Evolutionary conservation across 192 early-diverging fungal species (phyloP), one percentile per base, ranked within the genome.

Genomic region (Coemansia sp.): DNA sequence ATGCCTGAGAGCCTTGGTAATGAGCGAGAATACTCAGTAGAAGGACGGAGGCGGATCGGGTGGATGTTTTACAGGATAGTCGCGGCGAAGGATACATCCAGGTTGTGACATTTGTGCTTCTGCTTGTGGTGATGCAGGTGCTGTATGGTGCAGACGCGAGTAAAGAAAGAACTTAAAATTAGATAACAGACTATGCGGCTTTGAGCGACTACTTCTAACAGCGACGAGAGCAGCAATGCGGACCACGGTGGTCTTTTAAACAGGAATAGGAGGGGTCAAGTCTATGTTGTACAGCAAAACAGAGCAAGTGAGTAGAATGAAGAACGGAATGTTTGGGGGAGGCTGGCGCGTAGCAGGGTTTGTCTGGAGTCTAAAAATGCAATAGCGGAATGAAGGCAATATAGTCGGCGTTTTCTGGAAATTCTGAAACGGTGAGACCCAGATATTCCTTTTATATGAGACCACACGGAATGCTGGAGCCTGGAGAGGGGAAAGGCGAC

Each of bases 11-110:
- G 10, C 10, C 37, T 40, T 40, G 8, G 37, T 40, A n/a, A 15
- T 42, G 2, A 13, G 39, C 39, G 46, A 49, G 46, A 49, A 1
- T 1, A 5, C 2, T 28, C 65, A 80, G 64, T 71, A 74, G 58
- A 64, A 59, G 5, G 40, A 30, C 42, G 71, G 71, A 37, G 71
- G 77, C 20, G 77, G 77, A 66, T 80, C 77, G 5, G 77, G 77
- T 51, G 77, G 72, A 58, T 80, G 77, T 48, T 74, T 80, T 71
- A 80, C 77, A 3, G 77, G 77, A 31, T 80, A 80, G 77, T 80
- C 77, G 59, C 77, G 71, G 20, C 20, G 45, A 13, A 71, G 77
- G n/a, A 61, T 37, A 64, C 64, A 79, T 26, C 66, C 59, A 10
- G 71, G 30, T 23, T 53, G 28, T 26, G 34, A 9, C 28, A 20